Base-by-base conservation (phyloP, 495 filamentous ascomycete species). In the Penicillium macrosclerotiorum region DNA sequence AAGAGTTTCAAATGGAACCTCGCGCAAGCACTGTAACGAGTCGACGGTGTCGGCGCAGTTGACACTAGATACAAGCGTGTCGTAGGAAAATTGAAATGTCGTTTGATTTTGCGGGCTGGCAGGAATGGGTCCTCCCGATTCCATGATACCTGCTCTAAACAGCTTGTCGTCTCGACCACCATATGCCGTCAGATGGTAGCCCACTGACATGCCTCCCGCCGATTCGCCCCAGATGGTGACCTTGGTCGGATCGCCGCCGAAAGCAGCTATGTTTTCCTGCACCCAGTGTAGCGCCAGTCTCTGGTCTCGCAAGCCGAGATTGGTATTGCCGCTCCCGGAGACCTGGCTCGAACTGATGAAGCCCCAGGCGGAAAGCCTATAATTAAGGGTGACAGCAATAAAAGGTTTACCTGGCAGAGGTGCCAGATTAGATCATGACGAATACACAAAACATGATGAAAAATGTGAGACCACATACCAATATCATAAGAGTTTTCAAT, bases 171-270 rank as follows among this genome's bases (percentile, higher is more conserved):
- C 65, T 20, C 65, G 62, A 23, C 77, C 77, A 18, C 68, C 72
- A 34, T 78, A 80, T 7, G 77, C 71, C 9, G 69, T 61, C 12
- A 82, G 54, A 30, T 84, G 81, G 11, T 57, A 60, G 1, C 71
- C 76, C 8, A 83, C 71, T 25, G 71, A 76, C 31, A 73, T 67
- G n/a, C 63, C 80, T 9, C 81, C 79, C 2, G 78, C 76, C 1
- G 69, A 76, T 50, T 88, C 82, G 39, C 84, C 85, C 77, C 81
- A 85, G 51, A 88, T 84, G 26, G 83, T 86, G 12, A 89, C 80
- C 37, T 80, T 69, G 46, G 71, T 73, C 1, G 75, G 71, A 34
- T 80, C 73, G 1, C 80, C 76, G 7, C 76, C 72, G 52, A 83
- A 82, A 5, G 67, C 62, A 3, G 45, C 68, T 40, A 83, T 82